Conservation (phyloP, 1,284 basidiomycete species). For the Ganoderma boninense region DNA sequence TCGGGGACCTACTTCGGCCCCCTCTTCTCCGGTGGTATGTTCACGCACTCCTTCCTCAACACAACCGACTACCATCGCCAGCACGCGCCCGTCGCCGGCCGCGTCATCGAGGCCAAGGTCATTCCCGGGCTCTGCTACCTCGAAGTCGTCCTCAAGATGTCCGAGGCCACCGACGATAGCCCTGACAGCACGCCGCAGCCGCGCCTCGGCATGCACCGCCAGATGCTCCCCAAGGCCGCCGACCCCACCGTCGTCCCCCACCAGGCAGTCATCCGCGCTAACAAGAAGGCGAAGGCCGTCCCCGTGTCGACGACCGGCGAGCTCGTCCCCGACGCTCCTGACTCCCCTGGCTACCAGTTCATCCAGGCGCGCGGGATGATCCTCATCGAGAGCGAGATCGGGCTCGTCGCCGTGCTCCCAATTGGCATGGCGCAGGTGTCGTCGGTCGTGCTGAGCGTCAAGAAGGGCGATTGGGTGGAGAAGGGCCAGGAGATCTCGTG, state of each 20-base stretch:
- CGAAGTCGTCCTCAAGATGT: constrained; percentile 23
- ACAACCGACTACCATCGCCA: constrained; percentile 36
- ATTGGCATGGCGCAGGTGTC: constrained; percentile 38
- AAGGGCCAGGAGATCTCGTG: constrained; percentile 34
- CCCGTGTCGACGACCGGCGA: neutral
- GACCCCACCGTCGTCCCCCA: neutral
- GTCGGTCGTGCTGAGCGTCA: constrained; percentile 32
- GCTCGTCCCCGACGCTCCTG: constrained; percentile 28
- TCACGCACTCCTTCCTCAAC: constrained; percentile 35
- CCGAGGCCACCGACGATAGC: neutral
- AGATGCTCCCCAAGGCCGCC: neutral
- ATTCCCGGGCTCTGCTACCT: constrained; percentile 35
- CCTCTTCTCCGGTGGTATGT: constrained; percentile 30
- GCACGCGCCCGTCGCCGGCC: constrained; percentile 35
- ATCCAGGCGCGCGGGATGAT: constrained; percentile 35
- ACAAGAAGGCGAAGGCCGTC: neutral
- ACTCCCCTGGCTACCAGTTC: constrained; percentile 37
- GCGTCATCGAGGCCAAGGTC: constrained; percentile 31
- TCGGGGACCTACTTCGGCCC: constrained; percentile 12
- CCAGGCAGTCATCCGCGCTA: neutral
- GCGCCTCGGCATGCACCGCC: constrained; percentile 22
- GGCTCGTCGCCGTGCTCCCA: constrained; percentile 36
- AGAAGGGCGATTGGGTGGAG: constrained; percentile 22
- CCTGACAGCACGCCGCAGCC: neutral
- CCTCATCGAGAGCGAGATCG: constrained; percentile 32